Conservation (phyloP, 2,329 filamentous ascomycete species). For the Penicillium sumatraense region DNA sequence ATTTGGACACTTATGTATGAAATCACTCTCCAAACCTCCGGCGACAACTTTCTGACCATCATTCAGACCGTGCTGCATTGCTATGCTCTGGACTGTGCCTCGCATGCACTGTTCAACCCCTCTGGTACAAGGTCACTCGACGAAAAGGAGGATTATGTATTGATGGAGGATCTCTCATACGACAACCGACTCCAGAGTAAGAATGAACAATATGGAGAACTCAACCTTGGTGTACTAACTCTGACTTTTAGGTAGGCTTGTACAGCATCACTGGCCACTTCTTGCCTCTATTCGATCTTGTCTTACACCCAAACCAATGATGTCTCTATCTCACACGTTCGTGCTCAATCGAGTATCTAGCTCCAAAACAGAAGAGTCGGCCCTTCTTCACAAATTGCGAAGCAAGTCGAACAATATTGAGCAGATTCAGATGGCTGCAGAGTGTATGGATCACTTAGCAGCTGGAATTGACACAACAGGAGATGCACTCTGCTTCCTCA, state of each 20-base stretch:
- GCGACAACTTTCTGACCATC: not conserved
- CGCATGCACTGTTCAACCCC: not conserved
- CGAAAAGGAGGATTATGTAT: not conserved
- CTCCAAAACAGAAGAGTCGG: not conserved
- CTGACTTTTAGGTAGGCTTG: not conserved
- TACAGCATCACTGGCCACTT: not conserved
- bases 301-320: not conserved
- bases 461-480: slow-evolving; percentile 2
- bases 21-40: not conserved
- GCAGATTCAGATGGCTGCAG: not conserved
- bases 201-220: not conserved
- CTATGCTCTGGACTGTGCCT: slow-evolving; percentile 2
- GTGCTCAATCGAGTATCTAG: not conserved
- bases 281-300: not conserved
- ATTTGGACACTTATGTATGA: slow-evolving; percentile 3
- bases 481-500: slow-evolving; percentile 1
- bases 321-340: not conserved
- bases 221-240: not conserved
- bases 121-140: not conserved
- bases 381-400: not conserved
- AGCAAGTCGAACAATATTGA: not conserved
- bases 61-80: not conserved
- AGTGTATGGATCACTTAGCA: slow-evolving; percentile 1
- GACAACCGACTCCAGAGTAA: not conserved
- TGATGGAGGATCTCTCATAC: slow-evolving; percentile 3